phyloP scores from a whole-genome alignment of 169 alveolate species.

The Cyclospora cayetanensis region DNA sequence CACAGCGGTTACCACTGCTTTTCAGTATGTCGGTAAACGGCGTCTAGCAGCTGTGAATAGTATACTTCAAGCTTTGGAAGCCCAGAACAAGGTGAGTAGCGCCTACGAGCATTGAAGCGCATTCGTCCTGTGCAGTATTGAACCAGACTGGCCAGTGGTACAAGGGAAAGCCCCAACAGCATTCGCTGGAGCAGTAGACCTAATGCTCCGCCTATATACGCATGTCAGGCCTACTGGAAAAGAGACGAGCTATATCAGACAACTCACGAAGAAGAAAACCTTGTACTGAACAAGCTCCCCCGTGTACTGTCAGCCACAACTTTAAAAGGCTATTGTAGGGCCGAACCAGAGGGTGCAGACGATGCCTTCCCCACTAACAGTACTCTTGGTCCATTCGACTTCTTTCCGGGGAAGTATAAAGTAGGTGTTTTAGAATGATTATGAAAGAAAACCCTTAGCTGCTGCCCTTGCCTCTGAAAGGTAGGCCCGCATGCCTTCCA shows the following conservation, averaged over 20 bases:
- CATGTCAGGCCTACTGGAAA: not conserved
- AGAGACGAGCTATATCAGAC: not conserved
- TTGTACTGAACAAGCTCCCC: not conserved
- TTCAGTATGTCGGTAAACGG: conserved; percentile 51
- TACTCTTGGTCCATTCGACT: conserved; percentile 65
- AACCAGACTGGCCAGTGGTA: not conserved
- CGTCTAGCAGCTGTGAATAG: conserved; percentile 45
- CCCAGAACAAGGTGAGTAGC: not conserved
- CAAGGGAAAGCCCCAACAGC: not conserved
- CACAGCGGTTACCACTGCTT: not conserved
- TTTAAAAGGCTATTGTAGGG: conserved; percentile 55
- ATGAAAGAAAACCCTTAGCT: too few species aligned
- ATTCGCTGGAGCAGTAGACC: not conserved
- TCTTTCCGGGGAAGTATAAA: conserved; percentile 71
- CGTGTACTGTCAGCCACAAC: conserved; percentile 49
- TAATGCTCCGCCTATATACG: not conserved
- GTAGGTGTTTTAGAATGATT: not conserved
- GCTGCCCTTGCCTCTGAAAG: not conserved
- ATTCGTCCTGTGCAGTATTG: not conserved
- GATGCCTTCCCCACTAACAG: conserved; percentile 45
- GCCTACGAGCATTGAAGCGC: not conserved
- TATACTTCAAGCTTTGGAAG: not conserved
- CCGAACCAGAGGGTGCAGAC: conserved; percentile 59
- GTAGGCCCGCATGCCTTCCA: not conserved
- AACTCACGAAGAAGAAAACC: not conserved